Evolutionary conservation across 495 filamentous ascomycete genomes (phyloP).

Genomic region (Penicillium lividum): DNA sequence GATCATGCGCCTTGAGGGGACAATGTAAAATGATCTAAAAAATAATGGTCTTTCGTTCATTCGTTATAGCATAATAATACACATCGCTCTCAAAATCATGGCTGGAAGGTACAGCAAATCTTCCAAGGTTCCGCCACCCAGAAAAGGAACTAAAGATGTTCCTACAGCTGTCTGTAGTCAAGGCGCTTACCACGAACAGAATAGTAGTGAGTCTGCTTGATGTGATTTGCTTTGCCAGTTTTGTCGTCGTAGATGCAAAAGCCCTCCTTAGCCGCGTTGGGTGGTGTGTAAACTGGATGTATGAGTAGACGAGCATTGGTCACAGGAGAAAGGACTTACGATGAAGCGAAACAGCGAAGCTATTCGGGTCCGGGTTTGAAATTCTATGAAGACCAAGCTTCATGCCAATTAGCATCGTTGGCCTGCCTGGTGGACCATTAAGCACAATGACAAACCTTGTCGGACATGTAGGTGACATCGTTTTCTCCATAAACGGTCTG

Average conservation of each 20-base stretch:
- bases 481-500: constrained; percentile 56
- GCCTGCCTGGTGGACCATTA: background rate
- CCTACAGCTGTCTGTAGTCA: background rate
- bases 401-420: background rate
- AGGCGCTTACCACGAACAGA: constrained; percentile 41
- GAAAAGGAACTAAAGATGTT: background rate
- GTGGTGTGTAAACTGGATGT: constrained; percentile 78
- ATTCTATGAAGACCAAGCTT: constrained; percentile 82
- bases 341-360: constrained; percentile 84
- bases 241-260: constrained; percentile 70
- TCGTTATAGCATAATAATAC: background rate
- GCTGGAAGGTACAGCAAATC: background rate
- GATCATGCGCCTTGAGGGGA: too few species aligned
- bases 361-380: constrained; percentile 66
- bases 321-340: constrained; percentile 49
- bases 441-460: constrained; percentile 46
- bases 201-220: constrained; percentile 64
- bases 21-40: too few species aligned
- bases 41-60: background rate
- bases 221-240: constrained; percentile 71
- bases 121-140: background rate
- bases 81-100: background rate
- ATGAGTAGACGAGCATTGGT: constrained; percentile 4
- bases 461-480: constrained; percentile 82
- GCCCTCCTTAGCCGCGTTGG: constrained; percentile 75